Evolutionary conservation across 2,329 filamentous ascomycete genomes (phyloP).

Genomic region (Colletotrichum sp.): DNA sequence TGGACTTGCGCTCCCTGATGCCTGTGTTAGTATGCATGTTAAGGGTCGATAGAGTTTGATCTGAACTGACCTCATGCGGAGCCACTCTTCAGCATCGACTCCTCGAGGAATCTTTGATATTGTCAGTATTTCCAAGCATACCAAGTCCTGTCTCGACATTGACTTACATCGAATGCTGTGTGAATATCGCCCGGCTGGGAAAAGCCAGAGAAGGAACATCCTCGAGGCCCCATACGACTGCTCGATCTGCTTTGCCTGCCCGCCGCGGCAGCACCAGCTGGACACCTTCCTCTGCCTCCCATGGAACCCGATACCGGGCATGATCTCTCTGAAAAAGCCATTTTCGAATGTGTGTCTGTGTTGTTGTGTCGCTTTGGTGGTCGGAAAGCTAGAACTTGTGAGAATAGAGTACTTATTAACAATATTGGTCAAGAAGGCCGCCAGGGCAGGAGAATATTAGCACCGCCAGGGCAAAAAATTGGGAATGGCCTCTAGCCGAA

Average conservation of each 20-base stretch:
- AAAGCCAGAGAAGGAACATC: conserved; percentile 36
- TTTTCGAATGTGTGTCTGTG: conserved; percentile 11
- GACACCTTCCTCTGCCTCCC: conserved; percentile 27
- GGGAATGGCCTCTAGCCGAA: not conserved
- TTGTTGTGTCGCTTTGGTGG: not conserved
- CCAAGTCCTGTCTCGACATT: not conserved
- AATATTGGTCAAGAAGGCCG: not conserved
- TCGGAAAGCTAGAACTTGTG: not conserved
- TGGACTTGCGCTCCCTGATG: conserved; percentile 46
- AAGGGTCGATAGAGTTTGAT: not conserved
- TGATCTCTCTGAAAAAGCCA: conserved; percentile 30
- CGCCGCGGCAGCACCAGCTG: conserved; percentile 19
- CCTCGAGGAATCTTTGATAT: conserved; percentile 45
- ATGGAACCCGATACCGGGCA: conserved; percentile 34
- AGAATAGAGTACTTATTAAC: not conserved
- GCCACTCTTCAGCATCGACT: conserved; percentile 49
- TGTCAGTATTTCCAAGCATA: not conserved
- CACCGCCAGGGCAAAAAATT: conserved; percentile 4
- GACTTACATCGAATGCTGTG: conserved; percentile 39
- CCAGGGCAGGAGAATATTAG: not conserved
- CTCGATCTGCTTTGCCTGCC: conserved; percentile 9
- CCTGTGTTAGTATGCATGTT: not conserved
- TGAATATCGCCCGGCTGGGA: conserved; percentile 31
- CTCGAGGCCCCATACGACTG: conserved; percentile 30
- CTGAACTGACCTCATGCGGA: conserved; percentile 40